These are phyloP conservation scores for Aspergillus ellipticus DNA, from an alignment of 495 filamentous ascomycete species.

Conservation along the genomic window DNA sequence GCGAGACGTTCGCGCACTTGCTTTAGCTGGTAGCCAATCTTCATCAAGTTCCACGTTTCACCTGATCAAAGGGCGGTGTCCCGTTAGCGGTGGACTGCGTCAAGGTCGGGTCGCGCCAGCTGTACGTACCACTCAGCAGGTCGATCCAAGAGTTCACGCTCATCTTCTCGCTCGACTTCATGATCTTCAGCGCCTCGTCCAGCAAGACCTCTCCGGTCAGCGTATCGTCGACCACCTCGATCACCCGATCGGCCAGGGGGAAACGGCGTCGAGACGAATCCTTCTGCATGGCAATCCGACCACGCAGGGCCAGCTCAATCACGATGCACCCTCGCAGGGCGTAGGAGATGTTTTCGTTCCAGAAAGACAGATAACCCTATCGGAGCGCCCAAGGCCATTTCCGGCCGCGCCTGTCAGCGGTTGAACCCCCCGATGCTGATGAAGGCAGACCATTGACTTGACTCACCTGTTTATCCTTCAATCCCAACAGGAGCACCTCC, in stretches of 20 bases:
- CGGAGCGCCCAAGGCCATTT: slow-evolving; percentile 7
- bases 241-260: slow-evolving; percentile 84
- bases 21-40: slow-evolving; percentile 99
- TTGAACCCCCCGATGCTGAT: slow-evolving; percentile 2
- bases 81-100: slow-evolving; percentile 23
- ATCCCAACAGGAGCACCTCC: slow-evolving; percentile 86
- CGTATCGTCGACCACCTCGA: slow-evolving; percentile 96
- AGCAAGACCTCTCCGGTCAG: slow-evolving; percentile 95
- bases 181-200: slow-evolving; percentile 99
- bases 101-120: too few species aligned
- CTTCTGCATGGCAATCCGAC: slow-evolving; percentile 97
- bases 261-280: slow-evolving; percentile 89
- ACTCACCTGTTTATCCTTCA: slow-evolving; percentile 97
- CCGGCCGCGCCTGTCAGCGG: slow-evolving; percentile 19
- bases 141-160: slow-evolving; percentile 98
- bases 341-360: slow-evolving; percentile 99
- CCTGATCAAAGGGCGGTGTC: slow-evolving; percentile 49
- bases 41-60: slow-evolving; percentile 99
- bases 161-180: slow-evolving; percentile 99
- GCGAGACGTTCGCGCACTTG: slow-evolving; percentile 96
- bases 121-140: slow-evolving; percentile 85
- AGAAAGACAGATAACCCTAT: slow-evolving; percentile 96
- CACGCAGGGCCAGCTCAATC: slow-evolving; percentile 91
- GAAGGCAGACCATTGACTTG: not conserved
- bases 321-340: slow-evolving; percentile 96